Evolutionary conservation across 345 rosid species (phyloP).

Genomic region (Kernera saxatilis): DNA sequence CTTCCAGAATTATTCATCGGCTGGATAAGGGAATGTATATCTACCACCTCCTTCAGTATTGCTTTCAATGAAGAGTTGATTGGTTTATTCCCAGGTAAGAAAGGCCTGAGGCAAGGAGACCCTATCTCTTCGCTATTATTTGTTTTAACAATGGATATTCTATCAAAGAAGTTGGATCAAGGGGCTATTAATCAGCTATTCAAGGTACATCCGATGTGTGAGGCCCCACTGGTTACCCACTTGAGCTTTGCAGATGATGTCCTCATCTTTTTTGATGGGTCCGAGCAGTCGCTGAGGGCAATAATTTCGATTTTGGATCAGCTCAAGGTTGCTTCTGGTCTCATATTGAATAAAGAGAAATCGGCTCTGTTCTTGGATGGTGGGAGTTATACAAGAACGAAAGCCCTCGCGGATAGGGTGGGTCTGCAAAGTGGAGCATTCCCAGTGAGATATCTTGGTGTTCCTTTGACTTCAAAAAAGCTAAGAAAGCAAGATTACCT

Average conservation of each 20-base stretch:
- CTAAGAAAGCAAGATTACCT: background rate
- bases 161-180: background rate
- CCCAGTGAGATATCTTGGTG: background rate
- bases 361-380: background rate
- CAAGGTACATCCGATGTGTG: rapidly evolving
- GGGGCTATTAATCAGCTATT: rapidly evolving
- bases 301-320: background rate
- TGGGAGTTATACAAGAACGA: rapidly evolving
- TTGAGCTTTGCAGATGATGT: background rate
- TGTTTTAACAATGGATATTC: background rate
- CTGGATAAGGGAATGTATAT: background rate
- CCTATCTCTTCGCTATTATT: background rate
- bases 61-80: background rate
- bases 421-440: background rate
- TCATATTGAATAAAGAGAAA: background rate
- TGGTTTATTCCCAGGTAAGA: rapidly evolving
- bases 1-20: too few species aligned
- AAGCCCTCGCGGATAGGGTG: rapidly evolving
- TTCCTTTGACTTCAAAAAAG: background rate
- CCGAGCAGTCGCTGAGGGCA: rapidly evolving
- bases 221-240: background rate
- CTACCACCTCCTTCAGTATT: background rate
- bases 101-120: background rate
- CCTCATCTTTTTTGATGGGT: background rate
- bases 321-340: rapidly evolving